Conservation (phyloP, 177 flowering plant genomes). For the Vitis hybrid region DNA sequence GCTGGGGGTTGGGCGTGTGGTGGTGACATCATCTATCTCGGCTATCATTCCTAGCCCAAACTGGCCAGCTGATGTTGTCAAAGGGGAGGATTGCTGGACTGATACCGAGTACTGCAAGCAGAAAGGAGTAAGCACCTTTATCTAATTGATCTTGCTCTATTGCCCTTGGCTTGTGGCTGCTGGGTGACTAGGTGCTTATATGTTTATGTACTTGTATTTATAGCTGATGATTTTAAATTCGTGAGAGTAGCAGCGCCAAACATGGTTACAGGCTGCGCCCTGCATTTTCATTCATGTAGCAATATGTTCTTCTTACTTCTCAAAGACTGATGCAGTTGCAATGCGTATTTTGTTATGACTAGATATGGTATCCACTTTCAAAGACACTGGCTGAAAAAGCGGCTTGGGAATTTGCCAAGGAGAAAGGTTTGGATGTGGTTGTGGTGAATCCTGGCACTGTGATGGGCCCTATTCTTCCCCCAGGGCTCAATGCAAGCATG, state of each 20-base stretch:
- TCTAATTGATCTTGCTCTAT: too few relatives aligned
- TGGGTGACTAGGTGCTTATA: neutral
- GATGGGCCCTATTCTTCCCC: conserved; percentile 79
- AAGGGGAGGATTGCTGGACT: conserved; percentile 79
- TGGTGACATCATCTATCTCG: conserved; percentile 79
- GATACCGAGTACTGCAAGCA: conserved; percentile 76
- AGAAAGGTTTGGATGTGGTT: conserved; percentile 69
- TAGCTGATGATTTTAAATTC: too few relatives aligned
- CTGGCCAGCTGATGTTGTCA: conserved; percentile 72
- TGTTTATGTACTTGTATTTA: neutral
- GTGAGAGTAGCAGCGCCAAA: too few relatives aligned
- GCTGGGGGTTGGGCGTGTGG: conserved; percentile 72
- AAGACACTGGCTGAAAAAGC: conserved; percentile 87
- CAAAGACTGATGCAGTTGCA: neutral
- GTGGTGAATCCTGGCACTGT: conserved; percentile 87
- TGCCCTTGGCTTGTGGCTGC: too few relatives aligned
- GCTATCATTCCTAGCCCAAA: conserved; percentile 69
- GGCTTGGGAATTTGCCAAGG: conserved; percentile 81
- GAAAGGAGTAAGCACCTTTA: conserved; percentile 45
- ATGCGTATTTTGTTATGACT: conserved; percentile 1
- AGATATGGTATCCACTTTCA: conserved; percentile 84
- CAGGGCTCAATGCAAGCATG: conserved; percentile 79
- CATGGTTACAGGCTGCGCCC: too few relatives aligned
- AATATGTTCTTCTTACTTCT: too few relatives aligned
- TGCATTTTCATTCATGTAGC: too few relatives aligned